Conservation (phyloP, 306 rosid species). For the Rubus idaeus region DNA sequence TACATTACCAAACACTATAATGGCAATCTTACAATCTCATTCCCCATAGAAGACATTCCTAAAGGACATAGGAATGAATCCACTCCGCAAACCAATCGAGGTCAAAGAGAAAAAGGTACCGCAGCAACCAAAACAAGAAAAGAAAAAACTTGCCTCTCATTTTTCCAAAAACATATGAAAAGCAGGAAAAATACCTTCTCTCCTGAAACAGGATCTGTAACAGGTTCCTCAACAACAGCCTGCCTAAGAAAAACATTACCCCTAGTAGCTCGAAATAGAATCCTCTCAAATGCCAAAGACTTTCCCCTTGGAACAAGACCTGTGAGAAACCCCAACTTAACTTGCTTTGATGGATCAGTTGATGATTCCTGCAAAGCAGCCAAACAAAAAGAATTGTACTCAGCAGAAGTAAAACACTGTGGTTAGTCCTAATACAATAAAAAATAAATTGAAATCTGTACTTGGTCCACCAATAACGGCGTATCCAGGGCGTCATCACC, state of each 20-base stretch:
- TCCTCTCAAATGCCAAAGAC: conserved; percentile 63
- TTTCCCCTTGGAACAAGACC: conserved; percentile 59
- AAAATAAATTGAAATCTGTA: conserved; percentile 30
- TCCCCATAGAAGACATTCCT: too few relatives aligned
- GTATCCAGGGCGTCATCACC: conserved; percentile 65
- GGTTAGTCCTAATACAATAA: conserved; percentile 11
- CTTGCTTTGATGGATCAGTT: conserved; percentile 60
- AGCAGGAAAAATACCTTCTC: conserved; percentile 42
- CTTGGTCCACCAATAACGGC: conserved; percentile 71
- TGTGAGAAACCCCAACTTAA: conserved; percentile 53
- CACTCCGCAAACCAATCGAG: background rate
- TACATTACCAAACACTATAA: too few relatives aligned
- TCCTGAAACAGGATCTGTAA: conserved; percentile 53
- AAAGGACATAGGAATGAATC: background rate
- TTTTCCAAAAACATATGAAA: background rate
- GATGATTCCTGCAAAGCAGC: conserved; percentile 56
- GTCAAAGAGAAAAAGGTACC: background rate
- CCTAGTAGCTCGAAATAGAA: conserved; percentile 63
- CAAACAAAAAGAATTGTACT: conserved; percentile 26
- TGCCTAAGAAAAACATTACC: conserved; percentile 56
- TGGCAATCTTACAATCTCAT: too few relatives aligned
- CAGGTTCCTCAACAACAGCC: conserved; percentile 46
- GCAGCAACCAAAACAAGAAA: background rate
- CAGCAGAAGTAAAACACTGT: conserved; percentile 13
- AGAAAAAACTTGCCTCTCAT: background rate